phyloP scores from a whole-genome alignment of 2,329 filamentous ascomycete species.

The Aspergillus sp. region DNA sequence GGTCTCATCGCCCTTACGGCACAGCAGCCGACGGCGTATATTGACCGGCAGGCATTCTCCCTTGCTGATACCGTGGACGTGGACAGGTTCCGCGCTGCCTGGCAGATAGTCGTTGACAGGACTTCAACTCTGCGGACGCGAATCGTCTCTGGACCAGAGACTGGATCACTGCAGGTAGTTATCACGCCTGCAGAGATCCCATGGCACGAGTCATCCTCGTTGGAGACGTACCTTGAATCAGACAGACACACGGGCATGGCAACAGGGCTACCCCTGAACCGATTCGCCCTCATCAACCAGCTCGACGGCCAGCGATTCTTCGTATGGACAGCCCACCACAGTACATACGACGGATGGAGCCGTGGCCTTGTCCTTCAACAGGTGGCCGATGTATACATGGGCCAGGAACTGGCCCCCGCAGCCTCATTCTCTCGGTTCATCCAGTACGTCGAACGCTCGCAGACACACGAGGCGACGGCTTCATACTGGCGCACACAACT shows the following conservation, averaged over 20 bases:
- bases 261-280: neutral
- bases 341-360: conserved; percentile 41
- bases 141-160: neutral
- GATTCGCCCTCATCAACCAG: neutral
- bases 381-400: neutral
- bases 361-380: neutral
- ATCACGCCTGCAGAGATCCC: neutral
- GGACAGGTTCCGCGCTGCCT: neutral
- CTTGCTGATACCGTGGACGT: neutral
- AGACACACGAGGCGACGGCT: neutral
- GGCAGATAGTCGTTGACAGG: neutral
- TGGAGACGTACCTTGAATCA: neutral
- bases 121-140: neutral
- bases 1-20: neutral
- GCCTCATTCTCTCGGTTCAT: neutral
- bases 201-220: neutral
- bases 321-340: conserved; percentile 44
- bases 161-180: neutral
- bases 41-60: neutral
- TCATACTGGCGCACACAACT: neutral
- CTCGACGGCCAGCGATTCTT: conserved; percentile 21
- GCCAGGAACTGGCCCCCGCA: neutral
- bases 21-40: neutral
- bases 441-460: neutral
- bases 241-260: neutral